These are phyloP conservation scores for Ceratobasidium sp. DNA, from an alignment of 1,284 basidiomycete species.

Conservation along the genomic window DNA sequence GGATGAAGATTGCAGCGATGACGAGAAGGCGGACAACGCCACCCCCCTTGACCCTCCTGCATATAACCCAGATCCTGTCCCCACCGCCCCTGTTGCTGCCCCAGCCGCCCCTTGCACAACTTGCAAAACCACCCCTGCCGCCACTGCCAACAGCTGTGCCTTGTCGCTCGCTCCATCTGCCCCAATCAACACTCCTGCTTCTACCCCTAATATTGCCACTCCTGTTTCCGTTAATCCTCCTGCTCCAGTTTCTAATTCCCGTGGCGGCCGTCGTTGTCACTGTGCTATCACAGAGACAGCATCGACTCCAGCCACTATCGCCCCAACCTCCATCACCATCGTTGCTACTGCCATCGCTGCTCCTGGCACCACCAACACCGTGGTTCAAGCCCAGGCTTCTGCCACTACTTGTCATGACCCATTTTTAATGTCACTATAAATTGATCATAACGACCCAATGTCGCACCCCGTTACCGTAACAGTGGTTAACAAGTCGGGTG, in stretches of 20 bases:
- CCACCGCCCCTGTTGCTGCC: not conserved
- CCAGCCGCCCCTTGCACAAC: not conserved
- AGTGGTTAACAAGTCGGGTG: too few relatives aligned
- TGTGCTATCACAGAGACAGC: not conserved
- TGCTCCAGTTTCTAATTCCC: not conserved
- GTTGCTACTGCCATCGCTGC: not conserved
- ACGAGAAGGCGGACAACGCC: not conserved
- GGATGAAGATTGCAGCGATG: not conserved
- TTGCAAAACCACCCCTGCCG: not conserved
- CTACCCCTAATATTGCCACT: not conserved
- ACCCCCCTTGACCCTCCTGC: not conserved
- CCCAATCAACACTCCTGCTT: not conserved
- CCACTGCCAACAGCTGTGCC: not conserved
- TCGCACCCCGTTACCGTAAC: too few relatives aligned
- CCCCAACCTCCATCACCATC: not conserved
- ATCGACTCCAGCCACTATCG: not conserved
- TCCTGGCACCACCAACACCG: not conserved
- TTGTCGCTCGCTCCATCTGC: not conserved
- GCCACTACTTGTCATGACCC: too few relatives aligned
- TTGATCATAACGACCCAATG: too few relatives aligned
- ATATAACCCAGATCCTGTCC: not conserved
- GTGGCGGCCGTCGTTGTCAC: not conserved
- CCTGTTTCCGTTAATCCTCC: too few relatives aligned
- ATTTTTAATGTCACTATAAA: too few relatives aligned
- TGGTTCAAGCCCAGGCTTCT: constrained; percentile 3